A percentile compares a stretch with the other conserved stretches of the same genome.
Conservation (phyloP, 768 basidiomycete species). For the Megacollybia marginata region DNA sequence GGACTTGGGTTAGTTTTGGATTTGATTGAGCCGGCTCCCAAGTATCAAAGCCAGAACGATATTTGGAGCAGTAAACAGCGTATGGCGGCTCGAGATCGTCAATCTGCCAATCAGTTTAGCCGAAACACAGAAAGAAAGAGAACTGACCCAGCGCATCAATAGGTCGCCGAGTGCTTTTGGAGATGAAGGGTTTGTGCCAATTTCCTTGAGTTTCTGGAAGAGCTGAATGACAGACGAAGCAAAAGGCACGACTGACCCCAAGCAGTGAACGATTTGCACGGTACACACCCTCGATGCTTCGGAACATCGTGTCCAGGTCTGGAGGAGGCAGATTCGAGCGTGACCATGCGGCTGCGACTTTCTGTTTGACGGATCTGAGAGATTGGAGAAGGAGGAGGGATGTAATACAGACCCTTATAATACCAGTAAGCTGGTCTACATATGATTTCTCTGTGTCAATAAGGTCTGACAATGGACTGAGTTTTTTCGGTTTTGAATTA, state of each 20-base stretch:
- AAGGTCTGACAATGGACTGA: slow-evolving; percentile 85
- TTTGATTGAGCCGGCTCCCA: slow-evolving; percentile 82
- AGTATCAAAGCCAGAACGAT: slow-evolving; percentile 68
- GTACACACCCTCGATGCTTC: slow-evolving; percentile 87
- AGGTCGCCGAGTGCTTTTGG: slow-evolving; percentile 93
- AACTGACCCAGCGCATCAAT: slow-evolving; percentile 91
- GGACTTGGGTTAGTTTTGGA: slow-evolving; percentile 55
- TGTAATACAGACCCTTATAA: slow-evolving; percentile 70
- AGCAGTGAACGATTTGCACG: slow-evolving; percentile 82
- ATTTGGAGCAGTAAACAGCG: slow-evolving; percentile 69
- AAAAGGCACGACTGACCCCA: slow-evolving; percentile 26
- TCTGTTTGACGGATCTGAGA: slow-evolving; percentile 38
- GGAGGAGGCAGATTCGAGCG: slow-evolving; percentile 88
- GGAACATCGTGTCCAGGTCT: slow-evolving; percentile 90
- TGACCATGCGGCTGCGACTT: slow-evolving; percentile 98
- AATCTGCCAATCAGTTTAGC: slow-evolving; percentile 48
- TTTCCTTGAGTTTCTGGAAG: slow-evolving; percentile 83
- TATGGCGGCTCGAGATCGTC: slow-evolving; percentile 89
- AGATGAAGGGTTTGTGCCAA: slow-evolving; percentile 85
- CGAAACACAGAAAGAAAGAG: slow-evolving; percentile 2
- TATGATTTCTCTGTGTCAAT: slow-evolving; percentile 91
- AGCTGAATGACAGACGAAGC: slow-evolving; percentile 4
- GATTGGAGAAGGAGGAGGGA: slow-evolving; percentile 2
- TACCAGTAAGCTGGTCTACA: slow-evolving; percentile 81
- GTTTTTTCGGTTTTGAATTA: slow-evolving; percentile 49